A percentile compares a stretch with the other conserved stretches of the same genome.
Conservation (phyloP, 2,329 filamentous ascomycete genomes). For the Fusarium buharicum region DNA sequence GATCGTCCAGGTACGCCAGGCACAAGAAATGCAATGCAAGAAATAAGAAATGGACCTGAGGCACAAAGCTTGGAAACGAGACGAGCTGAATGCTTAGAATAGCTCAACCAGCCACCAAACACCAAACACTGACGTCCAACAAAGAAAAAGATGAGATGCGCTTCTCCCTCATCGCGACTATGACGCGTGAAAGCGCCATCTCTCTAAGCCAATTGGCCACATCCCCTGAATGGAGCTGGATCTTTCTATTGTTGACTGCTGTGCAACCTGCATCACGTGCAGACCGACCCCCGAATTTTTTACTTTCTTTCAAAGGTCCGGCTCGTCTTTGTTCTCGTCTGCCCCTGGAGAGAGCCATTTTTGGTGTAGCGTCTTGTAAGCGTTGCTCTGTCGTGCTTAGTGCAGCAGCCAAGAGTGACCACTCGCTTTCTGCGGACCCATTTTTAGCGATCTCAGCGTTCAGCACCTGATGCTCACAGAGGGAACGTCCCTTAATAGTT, state of each 20-base stretch:
- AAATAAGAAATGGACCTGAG: background rate
- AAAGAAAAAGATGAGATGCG: background rate
- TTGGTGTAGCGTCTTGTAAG: slow-evolving; percentile 28
- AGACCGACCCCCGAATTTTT: slow-evolving; percentile 20
- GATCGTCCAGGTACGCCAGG: slow-evolving; percentile 33
- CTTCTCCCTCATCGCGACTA: slow-evolving; percentile 37
- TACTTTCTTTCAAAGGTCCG: background rate
- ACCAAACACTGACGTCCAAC: slow-evolving; percentile 7
- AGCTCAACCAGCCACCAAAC: slow-evolving; percentile 22
- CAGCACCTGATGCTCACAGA: slow-evolving; percentile 29
- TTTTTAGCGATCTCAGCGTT: slow-evolving; percentile 24
- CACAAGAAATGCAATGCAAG: slow-evolving; percentile 20
- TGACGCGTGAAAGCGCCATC: slow-evolving; percentile 41
- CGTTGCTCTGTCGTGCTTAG: slow-evolving; percentile 31
- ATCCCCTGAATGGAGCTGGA: slow-evolving; percentile 21
- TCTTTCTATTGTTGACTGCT: background rate
- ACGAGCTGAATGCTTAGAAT: slow-evolving; percentile 8
- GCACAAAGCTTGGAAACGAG: slow-evolving; percentile 21
- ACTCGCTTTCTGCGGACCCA: slow-evolving; percentile 9
- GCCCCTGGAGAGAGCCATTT: slow-evolving; percentile 5
- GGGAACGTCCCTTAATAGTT: slow-evolving; percentile 40
- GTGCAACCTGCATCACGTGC: slow-evolving; percentile 34
- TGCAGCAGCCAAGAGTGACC: slow-evolving; percentile 24
- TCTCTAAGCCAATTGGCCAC: slow-evolving; percentile 34
- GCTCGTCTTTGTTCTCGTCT: background rate